These are phyloP conservation scores for Ascoidea asiatica DNA, from an alignment of 805 yeast species.

Conservation along the genomic window DNA sequence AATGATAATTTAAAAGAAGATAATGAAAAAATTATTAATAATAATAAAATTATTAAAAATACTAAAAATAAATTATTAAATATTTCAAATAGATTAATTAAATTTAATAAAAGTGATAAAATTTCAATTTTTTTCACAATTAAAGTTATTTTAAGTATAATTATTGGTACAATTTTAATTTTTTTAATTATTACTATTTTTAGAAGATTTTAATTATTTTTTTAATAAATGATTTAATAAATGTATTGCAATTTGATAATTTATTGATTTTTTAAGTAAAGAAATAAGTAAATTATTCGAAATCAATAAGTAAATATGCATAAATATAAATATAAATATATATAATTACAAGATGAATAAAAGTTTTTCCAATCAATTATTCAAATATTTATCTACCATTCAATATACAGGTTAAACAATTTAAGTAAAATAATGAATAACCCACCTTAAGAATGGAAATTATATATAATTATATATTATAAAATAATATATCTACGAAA, in stretches of 20 bases:
- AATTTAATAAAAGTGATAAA: not conserved
- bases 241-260: too few relatives aligned
- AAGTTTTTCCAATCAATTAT: not conserved
- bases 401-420: not conserved
- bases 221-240: not conserved
- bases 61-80: not conserved
- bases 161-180: not conserved
- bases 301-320: not conserved
- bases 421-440: too few relatives aligned
- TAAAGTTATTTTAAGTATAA: not conserved
- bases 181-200: too few relatives aligned
- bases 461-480: too few relatives aligned
- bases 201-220: not conserved
- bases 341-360: not conserved
- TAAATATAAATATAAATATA: too few relatives aligned
- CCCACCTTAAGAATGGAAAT: not conserved
- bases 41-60: too few relatives aligned
- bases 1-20: not conserved
- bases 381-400: not conserved
- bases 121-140: not conserved
- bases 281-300: not conserved
- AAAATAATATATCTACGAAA: too few relatives aligned
- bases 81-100: not conserved
- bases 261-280: too few relatives aligned
- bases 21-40: not conserved